Percentiles rank a stretch among this genome's conserved stretches.
phyloP scores from a whole-genome alignment of 2,329 filamentous ascomycete genomes.

The Colletotrichum australisinense region DNA sequence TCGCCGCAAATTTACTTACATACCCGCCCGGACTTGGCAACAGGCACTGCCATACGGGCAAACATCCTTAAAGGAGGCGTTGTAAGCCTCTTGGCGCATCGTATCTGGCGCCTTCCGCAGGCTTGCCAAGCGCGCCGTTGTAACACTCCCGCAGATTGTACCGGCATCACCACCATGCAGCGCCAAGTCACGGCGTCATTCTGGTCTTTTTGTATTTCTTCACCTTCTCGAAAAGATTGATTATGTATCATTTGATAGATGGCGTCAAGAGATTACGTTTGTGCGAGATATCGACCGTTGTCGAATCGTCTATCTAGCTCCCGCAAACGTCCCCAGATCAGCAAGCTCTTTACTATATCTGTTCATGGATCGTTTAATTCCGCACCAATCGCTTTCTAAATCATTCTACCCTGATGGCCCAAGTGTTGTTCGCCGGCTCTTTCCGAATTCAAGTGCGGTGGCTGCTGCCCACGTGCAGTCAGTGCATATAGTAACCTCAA shows the following conservation, averaged over 20 bases:
- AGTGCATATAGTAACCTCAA: neutral
- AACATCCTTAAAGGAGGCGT: neutral
- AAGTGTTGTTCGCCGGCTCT: neutral
- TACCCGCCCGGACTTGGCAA: constrained; percentile 30
- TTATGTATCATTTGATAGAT: constrained; percentile 6
- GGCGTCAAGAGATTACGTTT: constrained; percentile 30
- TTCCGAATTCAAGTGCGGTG: neutral
- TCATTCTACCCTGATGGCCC: neutral
- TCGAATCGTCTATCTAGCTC: neutral
- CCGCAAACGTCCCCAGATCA: neutral
- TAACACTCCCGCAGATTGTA: constrained; percentile 18
- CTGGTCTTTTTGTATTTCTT: neutral
- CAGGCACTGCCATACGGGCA: constrained; percentile 16
- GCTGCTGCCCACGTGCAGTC: neutral
- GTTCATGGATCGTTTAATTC: neutral
- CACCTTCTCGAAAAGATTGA: constrained; percentile 28
- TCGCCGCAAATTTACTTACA: constrained; percentile 26
- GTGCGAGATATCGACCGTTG: constrained; percentile 19
- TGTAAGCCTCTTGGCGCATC: neutral
- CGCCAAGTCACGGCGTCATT: constrained; percentile 28
- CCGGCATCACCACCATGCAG: constrained; percentile 1
- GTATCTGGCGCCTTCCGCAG: constrained; percentile 16
- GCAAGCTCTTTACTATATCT: neutral
- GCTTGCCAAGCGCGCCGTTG: constrained; percentile 26
- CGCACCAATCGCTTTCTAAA: constrained; percentile 6